These are phyloP conservation scores for Calamus simplicifolius DNA, from an alignment of 176 grass and related monocot genomes.

Conservation along the genomic window DNA sequence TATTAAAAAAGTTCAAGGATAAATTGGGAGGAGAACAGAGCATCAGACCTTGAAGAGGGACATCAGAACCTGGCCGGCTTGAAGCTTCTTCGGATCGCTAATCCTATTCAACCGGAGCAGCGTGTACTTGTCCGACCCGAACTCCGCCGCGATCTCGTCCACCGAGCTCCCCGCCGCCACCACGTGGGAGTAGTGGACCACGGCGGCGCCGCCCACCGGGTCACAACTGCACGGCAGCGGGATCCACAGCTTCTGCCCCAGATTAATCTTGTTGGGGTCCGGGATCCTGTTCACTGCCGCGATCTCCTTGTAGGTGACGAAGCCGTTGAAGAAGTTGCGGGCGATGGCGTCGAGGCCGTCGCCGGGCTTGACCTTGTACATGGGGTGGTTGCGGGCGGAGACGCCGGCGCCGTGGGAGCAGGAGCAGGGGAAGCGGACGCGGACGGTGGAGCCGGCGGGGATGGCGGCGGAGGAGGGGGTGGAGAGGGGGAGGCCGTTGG, in stretches of 20 bases:
- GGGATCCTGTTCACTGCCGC: slow-evolving; percentile 69
- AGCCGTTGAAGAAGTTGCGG: slow-evolving; percentile 32
- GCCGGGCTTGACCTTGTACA: slow-evolving; percentile 49
- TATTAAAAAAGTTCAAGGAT: too few relatives aligned
- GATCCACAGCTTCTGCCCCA: slow-evolving; percentile 66
- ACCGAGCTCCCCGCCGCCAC: slow-evolving; percentile 42
- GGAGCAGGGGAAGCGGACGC: slow-evolving; percentile 68
- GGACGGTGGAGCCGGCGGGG: slow-evolving; percentile 25
- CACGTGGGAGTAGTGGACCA: slow-evolving; percentile 66
- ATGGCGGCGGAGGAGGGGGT: slow-evolving; percentile 33
- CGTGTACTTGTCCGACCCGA: slow-evolving; percentile 41
- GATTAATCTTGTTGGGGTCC: slow-evolving; percentile 40
- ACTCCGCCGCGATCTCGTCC: slow-evolving; percentile 40
- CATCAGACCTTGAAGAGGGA: slow-evolving; percentile 59
- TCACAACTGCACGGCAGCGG: slow-evolving; percentile 98
- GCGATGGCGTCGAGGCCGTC: slow-evolving; percentile 68
- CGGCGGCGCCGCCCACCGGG: slow-evolving; percentile 25
- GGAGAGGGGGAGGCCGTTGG: slow-evolving; percentile 51
- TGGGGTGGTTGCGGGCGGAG: slow-evolving; percentile 44
- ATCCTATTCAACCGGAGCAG: slow-evolving; percentile 51
- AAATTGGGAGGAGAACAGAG: too few relatives aligned
- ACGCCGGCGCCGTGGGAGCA: slow-evolving; percentile 67
- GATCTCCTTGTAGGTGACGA: slow-evolving; percentile 78
- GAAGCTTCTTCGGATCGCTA: slow-evolving; percentile 55
- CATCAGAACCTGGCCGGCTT: slow-evolving; percentile 78